Evolutionary conservation across 768 basidiomycete species (phyloP).

Genomic region (Serendipita sp.): DNA sequence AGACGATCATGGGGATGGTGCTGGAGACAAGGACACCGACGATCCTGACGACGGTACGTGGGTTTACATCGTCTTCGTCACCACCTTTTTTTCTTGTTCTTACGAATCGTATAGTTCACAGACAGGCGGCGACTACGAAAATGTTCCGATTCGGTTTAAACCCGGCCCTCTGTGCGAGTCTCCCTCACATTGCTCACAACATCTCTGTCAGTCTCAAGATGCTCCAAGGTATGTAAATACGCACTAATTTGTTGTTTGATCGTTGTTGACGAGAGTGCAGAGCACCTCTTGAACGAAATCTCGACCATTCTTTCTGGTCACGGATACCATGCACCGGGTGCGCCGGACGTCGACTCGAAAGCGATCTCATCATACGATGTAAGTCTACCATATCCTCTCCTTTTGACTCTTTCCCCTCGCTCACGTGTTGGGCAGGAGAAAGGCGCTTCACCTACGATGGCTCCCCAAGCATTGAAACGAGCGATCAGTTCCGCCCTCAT

Average conservation of each 20-base stretch:
- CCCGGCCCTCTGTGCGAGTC: neutral
- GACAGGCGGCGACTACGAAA: neutral
- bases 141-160: slow-evolving; percentile 3
- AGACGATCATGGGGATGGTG: neutral
- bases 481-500: neutral
- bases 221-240: neutral
- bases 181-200: neutral
- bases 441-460: neutral
- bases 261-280: neutral
- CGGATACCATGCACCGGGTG: neutral
- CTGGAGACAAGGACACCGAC: neutral
- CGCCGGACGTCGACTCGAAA: neutral
- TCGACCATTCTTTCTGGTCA: neutral
- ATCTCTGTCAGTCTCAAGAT: neutral
- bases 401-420: neutral
- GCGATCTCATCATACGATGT: no score
- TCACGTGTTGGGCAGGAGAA: neutral
- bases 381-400: neutral
- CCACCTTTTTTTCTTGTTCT: neutral
- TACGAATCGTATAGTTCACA: neutral
- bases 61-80: neutral
- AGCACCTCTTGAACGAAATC: neutral
- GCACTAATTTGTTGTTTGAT: neutral
- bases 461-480: neutral
- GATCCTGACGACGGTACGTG: neutral